Evolutionary conservation across 768 basidiomycete genomes (phyloP).

Genomic region (Asterophora lycoperdoides): DNA sequence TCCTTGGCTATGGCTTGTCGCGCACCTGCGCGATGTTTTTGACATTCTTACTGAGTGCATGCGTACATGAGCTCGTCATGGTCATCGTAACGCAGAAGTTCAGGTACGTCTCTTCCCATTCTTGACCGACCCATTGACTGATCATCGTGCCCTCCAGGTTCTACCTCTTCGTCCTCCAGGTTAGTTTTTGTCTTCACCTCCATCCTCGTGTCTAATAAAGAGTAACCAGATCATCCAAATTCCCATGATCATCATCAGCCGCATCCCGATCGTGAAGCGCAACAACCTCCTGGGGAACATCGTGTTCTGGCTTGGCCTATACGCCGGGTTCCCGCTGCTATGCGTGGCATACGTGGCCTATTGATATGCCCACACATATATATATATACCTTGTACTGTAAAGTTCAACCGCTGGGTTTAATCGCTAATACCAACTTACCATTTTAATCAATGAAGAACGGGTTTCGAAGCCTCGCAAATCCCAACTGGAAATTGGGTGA

Average conservation of each 20-base stretch:
- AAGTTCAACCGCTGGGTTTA: too few relatives aligned
- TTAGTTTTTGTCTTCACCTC: constrained; percentile 21
- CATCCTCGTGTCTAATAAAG: neutral
- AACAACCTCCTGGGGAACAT: constrained; percentile 82
- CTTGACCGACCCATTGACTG: neutral
- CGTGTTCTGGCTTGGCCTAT: constrained; percentile 92
- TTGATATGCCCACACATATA: constrained; percentile 14
- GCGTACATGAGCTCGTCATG: constrained; percentile 95
- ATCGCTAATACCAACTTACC: too few relatives aligned
- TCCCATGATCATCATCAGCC: constrained; percentile 81
- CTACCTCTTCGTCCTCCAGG: constrained; percentile 80
- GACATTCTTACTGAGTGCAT: constrained; percentile 89
- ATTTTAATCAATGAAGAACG: too few relatives aligned
- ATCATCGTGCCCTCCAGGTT: constrained; percentile 41
- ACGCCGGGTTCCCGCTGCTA: constrained; percentile 88
- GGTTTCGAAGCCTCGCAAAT: too few relatives aligned
- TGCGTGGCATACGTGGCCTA: constrained; percentile 65
- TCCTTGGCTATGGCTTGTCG: constrained; percentile 71
- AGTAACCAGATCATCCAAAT: constrained; percentile 74
- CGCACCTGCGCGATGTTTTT: constrained; percentile 81
- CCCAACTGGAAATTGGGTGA: too few relatives aligned
- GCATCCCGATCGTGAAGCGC: constrained; percentile 69
- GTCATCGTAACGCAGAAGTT: constrained; percentile 91
- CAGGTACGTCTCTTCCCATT: constrained; percentile 42
- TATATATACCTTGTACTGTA: too few relatives aligned